These are phyloP conservation scores for Coemansia sp. DNA, from an alignment of 192 early-diverging fungal species.

Conservation along the genomic window DNA sequence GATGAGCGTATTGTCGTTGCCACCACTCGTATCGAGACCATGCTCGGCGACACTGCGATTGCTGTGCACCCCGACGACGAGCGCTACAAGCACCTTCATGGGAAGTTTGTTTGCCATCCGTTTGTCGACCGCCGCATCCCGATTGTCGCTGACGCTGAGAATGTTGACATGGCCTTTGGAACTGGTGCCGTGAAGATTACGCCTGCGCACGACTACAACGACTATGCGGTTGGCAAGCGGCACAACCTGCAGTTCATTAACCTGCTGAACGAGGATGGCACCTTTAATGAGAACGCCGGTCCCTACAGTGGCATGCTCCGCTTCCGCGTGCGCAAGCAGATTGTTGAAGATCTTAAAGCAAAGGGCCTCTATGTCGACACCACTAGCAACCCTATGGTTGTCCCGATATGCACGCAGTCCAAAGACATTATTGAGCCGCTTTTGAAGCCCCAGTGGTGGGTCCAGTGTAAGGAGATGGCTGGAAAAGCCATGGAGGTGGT, in stretches of 20 bases:
- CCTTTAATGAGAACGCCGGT: conserved; percentile 85
- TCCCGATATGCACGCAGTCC: conserved; percentile 86
- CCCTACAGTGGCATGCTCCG: conserved; percentile 85
- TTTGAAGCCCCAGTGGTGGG: conserved; percentile 99
- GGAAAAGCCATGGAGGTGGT: conserved; percentile 77
- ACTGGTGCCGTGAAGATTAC: conserved; percentile 99
- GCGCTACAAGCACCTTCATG: conserved; percentile 92
- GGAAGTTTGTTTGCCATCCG: conserved; percentile 90
- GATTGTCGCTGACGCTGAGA: conserved; percentile 80
- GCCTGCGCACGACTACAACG: conserved; percentile 96
- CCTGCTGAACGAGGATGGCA: conserved; percentile 95
- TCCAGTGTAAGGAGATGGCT: conserved; percentile 86
- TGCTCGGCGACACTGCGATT: conserved; percentile 97
- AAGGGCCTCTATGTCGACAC: conserved; percentile 83
- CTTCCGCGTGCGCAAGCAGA: conserved; percentile 87
- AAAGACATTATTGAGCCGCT: conserved; percentile 94
- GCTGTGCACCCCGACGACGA: conserved; percentile 90
- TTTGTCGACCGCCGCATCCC: conserved; percentile 88
- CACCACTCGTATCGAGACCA: conserved; percentile 98
- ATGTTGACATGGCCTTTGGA: conserved; percentile 89
- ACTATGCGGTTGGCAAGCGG: conserved; percentile 94
- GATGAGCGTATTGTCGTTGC: conserved; percentile 90
- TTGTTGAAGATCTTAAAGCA: conserved; percentile 83
- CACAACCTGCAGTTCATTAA: conserved; percentile 94
- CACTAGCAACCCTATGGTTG: conserved; percentile 86